Conservation (phyloP, 2,329 filamentous ascomycete species). For the Tolypocladium pustulatum region DNA sequence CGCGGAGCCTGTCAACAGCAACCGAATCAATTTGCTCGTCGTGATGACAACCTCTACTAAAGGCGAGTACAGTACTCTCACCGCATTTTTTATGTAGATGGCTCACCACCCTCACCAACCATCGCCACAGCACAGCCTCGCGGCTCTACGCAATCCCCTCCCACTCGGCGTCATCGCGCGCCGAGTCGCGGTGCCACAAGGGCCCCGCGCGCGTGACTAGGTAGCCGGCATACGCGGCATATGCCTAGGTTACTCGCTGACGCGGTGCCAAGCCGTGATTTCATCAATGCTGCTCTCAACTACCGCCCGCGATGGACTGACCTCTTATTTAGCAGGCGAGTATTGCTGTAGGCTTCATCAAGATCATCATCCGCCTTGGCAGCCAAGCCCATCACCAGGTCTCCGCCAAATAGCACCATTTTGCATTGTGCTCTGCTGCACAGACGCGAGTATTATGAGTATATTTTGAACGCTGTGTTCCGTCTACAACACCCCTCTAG, state of each 20-base stretch:
- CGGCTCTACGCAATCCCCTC: conserved; percentile 4
- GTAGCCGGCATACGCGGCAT: background rate
- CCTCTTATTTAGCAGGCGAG: too few species aligned
- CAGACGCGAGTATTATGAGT: background rate
- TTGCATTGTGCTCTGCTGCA: background rate
- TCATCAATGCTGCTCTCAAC: background rate
- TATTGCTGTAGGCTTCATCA: background rate
- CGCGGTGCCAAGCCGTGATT: background rate
- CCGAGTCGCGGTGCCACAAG: background rate
- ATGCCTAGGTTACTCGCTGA: background rate
- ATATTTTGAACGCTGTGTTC: background rate
- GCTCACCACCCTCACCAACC: too few species aligned
- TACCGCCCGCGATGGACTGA: background rate
- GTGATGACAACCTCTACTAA: too few species aligned
- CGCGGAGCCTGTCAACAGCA: too few species aligned
- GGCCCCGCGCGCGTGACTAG: background rate
- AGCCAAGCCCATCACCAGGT: background rate
- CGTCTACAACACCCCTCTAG: background rate
- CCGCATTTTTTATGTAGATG: too few species aligned
- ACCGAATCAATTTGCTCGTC: too few species aligned
- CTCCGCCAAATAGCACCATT: background rate
- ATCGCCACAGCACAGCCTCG: conserved; percentile 8
- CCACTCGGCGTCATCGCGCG: background rate
- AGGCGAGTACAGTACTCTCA: too few species aligned
- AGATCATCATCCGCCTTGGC: background rate